Base-by-base conservation (phyloP, 331 rosid genomes). In the Quercus phellos region DNA sequence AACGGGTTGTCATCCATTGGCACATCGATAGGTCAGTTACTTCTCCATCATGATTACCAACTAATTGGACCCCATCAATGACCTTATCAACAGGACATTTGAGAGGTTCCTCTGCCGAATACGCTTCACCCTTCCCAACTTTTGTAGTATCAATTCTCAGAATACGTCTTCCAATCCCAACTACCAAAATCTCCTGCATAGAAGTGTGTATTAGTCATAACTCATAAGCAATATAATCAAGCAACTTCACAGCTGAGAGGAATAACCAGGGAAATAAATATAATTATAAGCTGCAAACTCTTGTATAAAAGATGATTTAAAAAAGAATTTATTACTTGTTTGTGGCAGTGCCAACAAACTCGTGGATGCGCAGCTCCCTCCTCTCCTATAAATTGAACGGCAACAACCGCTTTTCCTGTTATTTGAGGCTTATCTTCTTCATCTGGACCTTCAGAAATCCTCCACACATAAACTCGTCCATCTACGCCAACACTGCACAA, bases 341-440 rank as follows among this genome's bases (percentile, higher is more conserved):
- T 95, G 89, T 93, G 98, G 84, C 98, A 93, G 71, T 95, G 99
- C 99, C 99, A 95, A 78, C 99, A 95, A 72, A 95, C 83, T 81
- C 93, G 89, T 51, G 99, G 98, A 89, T 95, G 94, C 53, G 81
- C 85, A 81, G 90, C 91, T 81, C 84, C 91, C 77, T 87, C 99
- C 84, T 83, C 94, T 71, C 93, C 97, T 58, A 84, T 83, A 76
- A 95, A 85, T 67, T 95, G 98, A 75, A 93, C 67, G 63, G 98
- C 94, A 78, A 90, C 84, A 74, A 93, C 88, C 77, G 93, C 71
- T 84, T 83, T 89, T 60, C 96, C 99, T 35, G 98, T 85, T 70
- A 95, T 93, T 84, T 95, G 97, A n/a, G 93, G 92, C 71, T 91
- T 95, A 66, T 88, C 92, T 85, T 95, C 99, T 77, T 87, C 97